Conservation (phyloP, 371 early-diverging fungal species). For the Zychaea mexicana region DNA sequence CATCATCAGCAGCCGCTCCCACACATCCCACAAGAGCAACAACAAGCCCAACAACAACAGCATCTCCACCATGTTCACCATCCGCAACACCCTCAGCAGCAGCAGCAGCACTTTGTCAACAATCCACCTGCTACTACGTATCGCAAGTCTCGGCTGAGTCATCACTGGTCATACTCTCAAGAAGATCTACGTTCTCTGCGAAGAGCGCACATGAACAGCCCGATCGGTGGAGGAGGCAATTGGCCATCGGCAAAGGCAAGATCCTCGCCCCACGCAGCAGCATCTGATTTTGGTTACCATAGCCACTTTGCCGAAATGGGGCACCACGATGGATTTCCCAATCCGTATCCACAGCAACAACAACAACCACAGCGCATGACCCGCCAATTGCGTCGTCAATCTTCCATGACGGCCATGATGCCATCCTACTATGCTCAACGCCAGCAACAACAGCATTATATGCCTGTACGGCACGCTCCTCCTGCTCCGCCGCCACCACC, state of each 20-base stretch:
- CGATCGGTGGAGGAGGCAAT: conserved; percentile 12
- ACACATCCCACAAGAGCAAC: conserved; percentile 7
- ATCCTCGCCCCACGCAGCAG: neutral
- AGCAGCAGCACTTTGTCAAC: neutral
- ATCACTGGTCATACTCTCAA: conserved; percentile 22
- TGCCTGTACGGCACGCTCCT: conserved; percentile 7
- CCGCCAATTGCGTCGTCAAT: conserved; percentile 15
- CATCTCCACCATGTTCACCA: no score
- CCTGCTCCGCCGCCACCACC: neutral
- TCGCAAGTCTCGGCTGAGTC: conserved; percentile 17
- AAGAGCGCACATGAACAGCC: conserved; percentile 16
- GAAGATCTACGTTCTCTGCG: conserved; percentile 22
- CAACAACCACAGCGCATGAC: conserved; percentile 9
- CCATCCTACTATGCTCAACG: conserved; percentile 17
- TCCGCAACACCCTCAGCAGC: conserved; percentile 3
- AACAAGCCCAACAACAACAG: conserved; percentile 1
- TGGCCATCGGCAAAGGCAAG: conserved; percentile 16
- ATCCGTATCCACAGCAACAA: conserved; percentile 7
- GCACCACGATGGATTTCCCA: neutral
- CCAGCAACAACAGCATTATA: conserved; percentile 12
- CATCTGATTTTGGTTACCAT: conserved; percentile 6
- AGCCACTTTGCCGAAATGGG: neutral
- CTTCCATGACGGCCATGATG: conserved; percentile 20
- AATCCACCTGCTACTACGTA: conserved; percentile 1
- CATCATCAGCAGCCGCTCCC: conserved; percentile 24